A percentile compares a stretch with the other conserved stretches of the same genome.
phyloP scores from a whole-genome alignment of 306 rosid genomes.

The Adenanthera pavonina region DNA sequence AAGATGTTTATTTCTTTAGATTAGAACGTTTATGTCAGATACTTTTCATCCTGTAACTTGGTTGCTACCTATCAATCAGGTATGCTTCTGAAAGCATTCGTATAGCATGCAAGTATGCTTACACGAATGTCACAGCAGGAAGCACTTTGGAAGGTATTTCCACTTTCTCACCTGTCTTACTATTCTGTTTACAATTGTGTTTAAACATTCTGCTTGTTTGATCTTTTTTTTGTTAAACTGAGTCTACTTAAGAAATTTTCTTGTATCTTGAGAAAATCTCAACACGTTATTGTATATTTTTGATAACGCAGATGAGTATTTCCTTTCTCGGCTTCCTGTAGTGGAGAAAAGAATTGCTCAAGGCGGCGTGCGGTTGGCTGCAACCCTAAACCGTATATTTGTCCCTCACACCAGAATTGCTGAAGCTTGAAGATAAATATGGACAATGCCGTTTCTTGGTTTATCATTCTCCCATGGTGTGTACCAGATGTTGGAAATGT shows the following conservation, averaged over 20 bases:
- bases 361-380: conserved; percentile 76
- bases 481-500: too few species aligned
- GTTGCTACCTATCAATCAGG: conserved; percentile 69
- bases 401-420: conserved; percentile 56
- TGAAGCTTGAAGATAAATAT: conserved; percentile 46
- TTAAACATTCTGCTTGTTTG: background rate
- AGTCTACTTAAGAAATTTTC: background rate
- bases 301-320: conserved; percentile 65
- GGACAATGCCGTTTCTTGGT: conserved; percentile 21
- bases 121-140: conserved; percentile 85
- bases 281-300: background rate
- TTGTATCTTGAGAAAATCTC: background rate
- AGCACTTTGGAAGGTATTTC: conserved; percentile 71
- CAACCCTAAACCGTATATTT: conserved; percentile 67
- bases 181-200: background rate
- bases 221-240: background rate
- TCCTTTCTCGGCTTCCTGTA: conserved; percentile 74
- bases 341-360: conserved; percentile 92
- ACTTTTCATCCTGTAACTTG: conserved; percentile 25
- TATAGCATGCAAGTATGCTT: conserved; percentile 88
- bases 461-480: background rate
- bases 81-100: conserved; percentile 84
- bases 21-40: background rate
- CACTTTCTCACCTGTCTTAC: conserved; percentile 18
- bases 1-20: background rate